Conservation (phyloP, 345 rosid species). For the Salix udensis region DNA sequence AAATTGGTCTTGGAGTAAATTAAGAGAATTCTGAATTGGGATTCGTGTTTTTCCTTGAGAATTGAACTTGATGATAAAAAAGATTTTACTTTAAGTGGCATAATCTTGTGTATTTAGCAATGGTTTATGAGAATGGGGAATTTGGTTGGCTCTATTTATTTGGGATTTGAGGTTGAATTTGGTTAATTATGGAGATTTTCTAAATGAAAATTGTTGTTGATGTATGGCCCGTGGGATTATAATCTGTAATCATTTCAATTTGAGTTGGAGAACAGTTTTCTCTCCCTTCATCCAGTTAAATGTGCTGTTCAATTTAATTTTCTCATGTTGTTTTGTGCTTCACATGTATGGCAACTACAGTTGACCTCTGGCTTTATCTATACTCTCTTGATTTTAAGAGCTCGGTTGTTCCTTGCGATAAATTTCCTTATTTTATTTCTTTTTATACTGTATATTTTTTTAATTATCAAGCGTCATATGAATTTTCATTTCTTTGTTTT, state of each 20-base stretch:
- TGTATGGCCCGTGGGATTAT: too few species aligned
- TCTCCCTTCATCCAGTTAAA: not conserved
- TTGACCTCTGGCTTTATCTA: not conserved
- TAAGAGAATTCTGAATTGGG: slow-evolving; percentile 5
- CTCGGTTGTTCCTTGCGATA: too few species aligned
- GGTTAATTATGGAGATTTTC: too few species aligned
- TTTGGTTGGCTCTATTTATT: not conserved
- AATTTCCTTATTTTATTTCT: too few species aligned
- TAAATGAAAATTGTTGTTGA: too few species aligned
- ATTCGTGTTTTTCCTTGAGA: slow-evolving; percentile 4
- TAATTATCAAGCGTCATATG: too few species aligned
- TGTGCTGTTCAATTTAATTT: too few species aligned
- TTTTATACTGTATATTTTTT: too few species aligned
- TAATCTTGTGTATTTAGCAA: not conserved
- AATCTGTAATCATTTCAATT: not conserved
- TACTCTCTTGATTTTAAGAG: not conserved
- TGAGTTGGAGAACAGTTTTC: not conserved
- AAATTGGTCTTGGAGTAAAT: not conserved
- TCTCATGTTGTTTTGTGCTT: too few species aligned
- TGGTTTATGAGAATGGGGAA: not conserved
- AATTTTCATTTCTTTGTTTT: too few species aligned
- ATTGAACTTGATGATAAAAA: not conserved
- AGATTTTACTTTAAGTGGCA: not conserved
- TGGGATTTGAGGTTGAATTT: too few species aligned
- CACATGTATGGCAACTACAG: not conserved